These are phyloP conservation scores for Chaetomium cochliodes DNA, from an alignment of 495 filamentous ascomycete genomes.

Conservation along the genomic window DNA sequence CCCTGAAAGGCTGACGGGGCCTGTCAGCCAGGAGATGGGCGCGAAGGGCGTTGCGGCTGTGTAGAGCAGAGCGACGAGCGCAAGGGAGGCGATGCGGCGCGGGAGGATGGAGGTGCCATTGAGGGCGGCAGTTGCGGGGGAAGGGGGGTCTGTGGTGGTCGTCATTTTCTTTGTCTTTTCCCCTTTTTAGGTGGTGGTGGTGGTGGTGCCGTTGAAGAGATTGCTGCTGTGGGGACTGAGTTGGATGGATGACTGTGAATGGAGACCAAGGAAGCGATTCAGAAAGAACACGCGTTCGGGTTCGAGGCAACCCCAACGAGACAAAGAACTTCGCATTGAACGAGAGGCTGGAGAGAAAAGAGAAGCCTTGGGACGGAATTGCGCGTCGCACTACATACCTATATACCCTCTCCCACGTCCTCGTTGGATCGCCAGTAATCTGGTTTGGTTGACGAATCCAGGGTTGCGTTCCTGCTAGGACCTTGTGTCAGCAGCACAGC, in stretches of 20 bases:
- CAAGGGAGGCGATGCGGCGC: not conserved
- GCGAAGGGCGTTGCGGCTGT: slow-evolving; percentile 26
- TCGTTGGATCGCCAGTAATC: not conserved
- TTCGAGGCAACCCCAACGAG: not conserved
- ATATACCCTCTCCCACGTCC: not conserved
- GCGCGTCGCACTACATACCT: not conserved
- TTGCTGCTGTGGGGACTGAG: not conserved
- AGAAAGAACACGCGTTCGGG: not conserved
- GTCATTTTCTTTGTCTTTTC: not conserved
- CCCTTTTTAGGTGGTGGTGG: not conserved
- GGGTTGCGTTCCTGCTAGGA: not conserved
- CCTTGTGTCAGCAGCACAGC: not conserved
- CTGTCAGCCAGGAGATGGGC: slow-evolving; percentile 15
- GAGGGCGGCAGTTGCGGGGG: not conserved
- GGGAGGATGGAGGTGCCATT: not conserved
- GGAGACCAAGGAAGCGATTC: not conserved
- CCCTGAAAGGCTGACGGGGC: not conserved
- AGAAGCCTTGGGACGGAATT: not conserved
- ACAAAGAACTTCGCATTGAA: not conserved
- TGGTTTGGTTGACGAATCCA: not conserved
- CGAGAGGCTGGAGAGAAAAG: not conserved
- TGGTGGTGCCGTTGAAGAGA: not conserved
- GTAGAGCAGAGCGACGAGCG: slow-evolving; percentile 22
- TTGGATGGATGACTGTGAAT: not conserved
- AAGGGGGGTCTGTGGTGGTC: not conserved